Percentiles rank a stretch among this genome's conserved stretches.
These are phyloP conservation scores for Pythium dissimile DNA, from an alignment of 352 stramenopile species.

Conservation along the genomic window DNA sequence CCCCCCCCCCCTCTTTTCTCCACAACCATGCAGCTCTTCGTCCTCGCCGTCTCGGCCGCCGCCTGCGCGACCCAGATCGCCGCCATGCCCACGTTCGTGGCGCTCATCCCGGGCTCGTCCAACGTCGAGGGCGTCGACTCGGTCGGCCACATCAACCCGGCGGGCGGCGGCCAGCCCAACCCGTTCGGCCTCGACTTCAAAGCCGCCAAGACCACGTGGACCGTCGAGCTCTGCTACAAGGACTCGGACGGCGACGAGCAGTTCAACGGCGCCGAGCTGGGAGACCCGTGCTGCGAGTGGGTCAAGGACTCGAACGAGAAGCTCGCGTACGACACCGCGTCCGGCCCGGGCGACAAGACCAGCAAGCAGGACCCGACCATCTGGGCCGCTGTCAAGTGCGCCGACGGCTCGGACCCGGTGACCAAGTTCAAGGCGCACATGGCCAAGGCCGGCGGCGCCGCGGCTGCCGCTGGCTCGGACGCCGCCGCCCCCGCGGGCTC, in stretches of 20 bases:
- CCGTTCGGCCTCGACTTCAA: conserved; percentile 31
- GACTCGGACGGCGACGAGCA: conserved; percentile 27
- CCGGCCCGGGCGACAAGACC: conserved; percentile 19
- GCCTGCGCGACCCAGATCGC: conserved; percentile 7
- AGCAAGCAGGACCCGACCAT: conserved; percentile 26
- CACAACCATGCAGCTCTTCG: conserved; percentile 16
- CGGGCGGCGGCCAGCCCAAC: conserved; percentile 27
- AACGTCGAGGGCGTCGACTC: conserved; percentile 22
- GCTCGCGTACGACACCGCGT: conserved; percentile 25
- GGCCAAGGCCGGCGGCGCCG: background rate
- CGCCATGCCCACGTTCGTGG: conserved; percentile 18
- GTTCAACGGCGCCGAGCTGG: conserved; percentile 64
- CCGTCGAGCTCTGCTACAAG: conserved; percentile 31
- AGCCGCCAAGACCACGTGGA: conserved; percentile 22
- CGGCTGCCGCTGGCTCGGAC: background rate
- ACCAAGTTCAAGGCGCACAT: conserved; percentile 23
- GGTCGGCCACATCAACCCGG: conserved; percentile 33
- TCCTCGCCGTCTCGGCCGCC: background rate
- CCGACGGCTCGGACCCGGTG: conserved; percentile 19
- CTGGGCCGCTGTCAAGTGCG: conserved; percentile 23
- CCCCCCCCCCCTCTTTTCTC: background rate
- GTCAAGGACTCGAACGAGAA: conserved; percentile 23
- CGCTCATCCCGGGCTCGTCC: conserved; percentile 7
- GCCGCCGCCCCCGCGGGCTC: background rate
- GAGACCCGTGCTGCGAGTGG: conserved; percentile 49